Percentiles rank a stretch among this genome's conserved stretches.
Conservation (phyloP, 176 grass and related monocot genomes). For the Bolboschoenus planiculmis region DNA sequence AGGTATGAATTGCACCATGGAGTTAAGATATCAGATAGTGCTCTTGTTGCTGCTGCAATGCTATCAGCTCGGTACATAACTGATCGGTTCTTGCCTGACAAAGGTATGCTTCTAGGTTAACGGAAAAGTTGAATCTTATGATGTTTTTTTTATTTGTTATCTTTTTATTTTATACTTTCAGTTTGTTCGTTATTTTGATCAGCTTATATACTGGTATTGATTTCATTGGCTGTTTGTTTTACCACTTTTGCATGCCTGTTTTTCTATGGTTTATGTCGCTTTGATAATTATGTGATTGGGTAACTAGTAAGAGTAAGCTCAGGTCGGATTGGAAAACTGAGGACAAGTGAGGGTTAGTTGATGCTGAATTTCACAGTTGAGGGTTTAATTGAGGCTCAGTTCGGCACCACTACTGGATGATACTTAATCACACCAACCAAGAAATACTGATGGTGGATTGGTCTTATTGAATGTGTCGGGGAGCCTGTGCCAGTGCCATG, state of each 20-base stretch:
- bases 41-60: slow-evolving; percentile 82
- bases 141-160: neutral
- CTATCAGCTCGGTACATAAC: slow-evolving; percentile 92
- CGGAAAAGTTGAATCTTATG: neutral
- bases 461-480: neutral
- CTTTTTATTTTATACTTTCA: neutral
- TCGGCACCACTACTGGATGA: neutral
- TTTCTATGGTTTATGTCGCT: neutral
- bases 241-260: neutral
- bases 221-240: too few species aligned
- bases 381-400: neutral
- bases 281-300: neutral
- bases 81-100: slow-evolving; percentile 87
- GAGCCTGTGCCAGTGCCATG: neutral
- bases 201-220: neutral
- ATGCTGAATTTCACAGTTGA: neutral
- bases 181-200: neutral
- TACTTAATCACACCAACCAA: neutral
- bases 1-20: slow-evolving; percentile 89
- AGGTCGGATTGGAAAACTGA: neutral
- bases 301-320: neutral
- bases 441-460: neutral
- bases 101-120: slow-evolving; percentile 45
- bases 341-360: neutral
- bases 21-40: slow-evolving; percentile 88